Percentiles rank a stretch among this genome's conserved stretches.
phyloP scores from a whole-genome alignment of 805 yeast genomes.

The Hanseniaspora guilliermondii region DNA sequence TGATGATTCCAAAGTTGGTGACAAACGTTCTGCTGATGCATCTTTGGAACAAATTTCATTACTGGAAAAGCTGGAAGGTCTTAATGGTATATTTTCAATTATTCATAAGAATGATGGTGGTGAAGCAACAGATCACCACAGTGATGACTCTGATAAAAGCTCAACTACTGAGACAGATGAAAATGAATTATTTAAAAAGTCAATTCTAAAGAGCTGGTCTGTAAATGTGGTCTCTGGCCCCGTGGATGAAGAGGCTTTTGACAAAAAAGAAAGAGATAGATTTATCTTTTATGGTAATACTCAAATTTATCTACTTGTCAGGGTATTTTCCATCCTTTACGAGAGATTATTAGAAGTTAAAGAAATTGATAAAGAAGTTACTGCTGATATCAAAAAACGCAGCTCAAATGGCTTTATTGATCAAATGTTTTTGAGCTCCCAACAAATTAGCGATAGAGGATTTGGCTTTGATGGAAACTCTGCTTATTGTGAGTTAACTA shows the following conservation, averaged over 20 bases:
- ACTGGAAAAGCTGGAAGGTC: not conserved
- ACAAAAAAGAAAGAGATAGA: constrained; percentile 34
- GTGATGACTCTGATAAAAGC: constrained; percentile 16
- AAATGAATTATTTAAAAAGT: constrained; percentile 21
- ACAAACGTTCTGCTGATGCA: constrained; percentile 13
- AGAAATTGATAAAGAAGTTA: constrained; percentile 51
- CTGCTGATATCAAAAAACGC: constrained; percentile 56
- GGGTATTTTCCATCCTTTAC: constrained; percentile 70
- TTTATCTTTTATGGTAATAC: constrained; percentile 81
- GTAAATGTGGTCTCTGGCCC: not conserved
- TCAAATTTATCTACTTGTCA: constrained; percentile 76
- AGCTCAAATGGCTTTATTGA: constrained; percentile 65
- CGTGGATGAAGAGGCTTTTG: constrained; percentile 24
- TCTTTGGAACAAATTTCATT: not conserved
- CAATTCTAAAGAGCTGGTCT: constrained; percentile 23
- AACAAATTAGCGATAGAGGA: constrained; percentile 71
- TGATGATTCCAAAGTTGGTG: constrained; percentile 19
- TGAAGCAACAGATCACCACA: constrained; percentile 19
- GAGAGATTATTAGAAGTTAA: constrained; percentile 72
- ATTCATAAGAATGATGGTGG: constrained; percentile 8
- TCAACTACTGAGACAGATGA: constrained; percentile 25
- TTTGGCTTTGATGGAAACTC: constrained; percentile 55
- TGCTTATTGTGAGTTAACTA: constrained; percentile 68
- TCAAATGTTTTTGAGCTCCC: constrained; percentile 70
- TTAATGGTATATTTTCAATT: not conserved